A percentile compares a stretch with the other conserved stretches of the same genome.
Conservation (phyloP, 805 yeast species). For the Candida pini region DNA sequence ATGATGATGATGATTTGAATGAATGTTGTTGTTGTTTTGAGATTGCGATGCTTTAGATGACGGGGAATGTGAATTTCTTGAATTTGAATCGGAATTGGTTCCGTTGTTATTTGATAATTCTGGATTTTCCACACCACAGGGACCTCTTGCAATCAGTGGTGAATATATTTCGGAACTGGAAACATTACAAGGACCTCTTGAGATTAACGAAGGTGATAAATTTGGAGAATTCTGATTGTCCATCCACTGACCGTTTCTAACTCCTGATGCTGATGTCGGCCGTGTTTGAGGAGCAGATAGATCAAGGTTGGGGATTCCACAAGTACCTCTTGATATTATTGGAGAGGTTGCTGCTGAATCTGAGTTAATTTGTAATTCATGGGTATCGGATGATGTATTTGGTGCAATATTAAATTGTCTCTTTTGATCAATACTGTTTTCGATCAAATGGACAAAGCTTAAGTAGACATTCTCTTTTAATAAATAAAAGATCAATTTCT, state of each 20-base stretch:
- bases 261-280: too few species aligned
- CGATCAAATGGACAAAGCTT: slow-evolving; percentile 9
- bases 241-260: too few species aligned
- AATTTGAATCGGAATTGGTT: not conserved
- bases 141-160: slow-evolving; percentile 6
- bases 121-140: slow-evolving; percentile 10
- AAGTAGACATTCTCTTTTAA: slow-evolving; percentile 19
- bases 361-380: too few species aligned
- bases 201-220: too few species aligned
- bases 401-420: not conserved
- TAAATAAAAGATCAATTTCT: slow-evolving; percentile 12
- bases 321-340: slow-evolving; percentile 9
- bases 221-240: too few species aligned
- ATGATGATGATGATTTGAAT: not conserved
- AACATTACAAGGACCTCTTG: too few species aligned
- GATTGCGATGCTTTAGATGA: not conserved
- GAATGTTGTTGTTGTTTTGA: too few species aligned
- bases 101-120: slow-evolving; percentile 1
- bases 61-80: not conserved
- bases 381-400: too few species aligned
- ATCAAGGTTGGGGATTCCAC: slow-evolving; percentile 8
- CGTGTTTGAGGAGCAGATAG: not conserved
- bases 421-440: slow-evolving; percentile 6
- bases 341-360: too few species aligned
- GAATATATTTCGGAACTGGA: too few species aligned